Evolutionary conservation across 768 basidiomycete genomes (phyloP), one percentile per base, ranked within the genome.

Genomic region (Boletus insuetus): DNA sequence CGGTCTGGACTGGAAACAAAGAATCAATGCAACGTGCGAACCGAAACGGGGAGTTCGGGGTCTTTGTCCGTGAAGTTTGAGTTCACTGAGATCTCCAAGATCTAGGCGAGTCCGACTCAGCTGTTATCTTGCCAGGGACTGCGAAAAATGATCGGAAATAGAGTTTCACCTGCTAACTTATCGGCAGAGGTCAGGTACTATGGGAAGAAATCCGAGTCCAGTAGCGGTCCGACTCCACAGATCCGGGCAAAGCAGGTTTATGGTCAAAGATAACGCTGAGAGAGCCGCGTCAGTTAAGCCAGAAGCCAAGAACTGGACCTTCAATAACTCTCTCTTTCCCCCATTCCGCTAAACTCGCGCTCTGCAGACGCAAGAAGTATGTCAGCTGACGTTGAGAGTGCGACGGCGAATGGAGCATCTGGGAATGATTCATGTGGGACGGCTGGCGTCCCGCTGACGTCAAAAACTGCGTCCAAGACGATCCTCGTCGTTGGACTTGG

Each of bases 401-500:
- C 31, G 9, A 16, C 22, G 38, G 4, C 37, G 48, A 39, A 45
- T 9, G 34, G 38, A n/a, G 20, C 37, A 39, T 35, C 48, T 45
- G 3, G 20, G 17, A 1, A 43, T 31, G 35, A 22, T 20, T 24
- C 38, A 1, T 47, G n/a, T 20, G 31, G 6, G 14, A 14, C 1
- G 17, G 26, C 26, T 11, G 26, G 26, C 12, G 17, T 49, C 22
- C 41, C 26, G 11, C 41, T 13, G 47, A 17, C 19, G 16, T 5
- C 41, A 19, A 6, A 26, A 6, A 16, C 35, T 32, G 29, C 20
- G n/a, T 4, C 43, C n/a, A 55, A 51, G 49, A 55, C 49, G 37
- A 20, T 51, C 22, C 54, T 55, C 14, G 49, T 55, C 22, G 44
- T 51, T 24, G 54, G 54, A 11, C 54, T 55, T 17, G 54, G 54